Base-by-base conservation (phyloP, 768 basidiomycete genomes). In the Antrodiella citrinella region DNA sequence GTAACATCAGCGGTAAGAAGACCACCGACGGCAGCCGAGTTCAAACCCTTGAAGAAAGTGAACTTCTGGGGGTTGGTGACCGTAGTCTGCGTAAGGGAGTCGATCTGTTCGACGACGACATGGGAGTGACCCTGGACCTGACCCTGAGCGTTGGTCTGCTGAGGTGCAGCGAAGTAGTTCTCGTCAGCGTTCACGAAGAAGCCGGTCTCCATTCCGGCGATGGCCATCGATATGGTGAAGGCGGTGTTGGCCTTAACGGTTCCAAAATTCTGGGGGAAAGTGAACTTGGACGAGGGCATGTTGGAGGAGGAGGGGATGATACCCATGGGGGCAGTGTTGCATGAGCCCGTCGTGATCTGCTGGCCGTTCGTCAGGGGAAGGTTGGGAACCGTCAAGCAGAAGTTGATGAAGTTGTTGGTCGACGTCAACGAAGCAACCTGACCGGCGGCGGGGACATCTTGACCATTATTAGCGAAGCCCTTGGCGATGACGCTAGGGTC, bases 361-460 rank as follows among this genome's bases (percentile, higher is more conserved):
- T 65, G 44, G 24, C 77, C 77, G 63, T 77, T 73, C 22, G 78
- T 79, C 49, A 74, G 59, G 11, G 71, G 63, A 43, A 68, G 58
- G 51, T 66, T 56, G 22, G 64, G 58, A 13, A 60, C 51, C 19
- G 62, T 63, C 10, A 58, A 51, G 59, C 77, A 78, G 62, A 73
- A 77, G 71, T 81, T 81, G 72, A 78, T 77, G 66, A 77, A 86
- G 73, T 86, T 84, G 71, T 84, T 82, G 38, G 57, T 61, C 26
- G 77, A 78, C 3, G 78, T 80, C 24, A 72, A 55, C 10, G 77
- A 77, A 1, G 72, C 60, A 26, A 72, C 73, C 60, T 81, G 77
- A 22, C 77, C 79, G 24, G 62, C 62, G 12, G 59, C 58, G 2
- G 74, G 72, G 40, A 45, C 40, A 15, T 66, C 66, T 62, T 77